These are phyloP conservation scores for Arachis stenosperma DNA, from an alignment of 306 rosid species.

Conservation along the genomic window DNA sequence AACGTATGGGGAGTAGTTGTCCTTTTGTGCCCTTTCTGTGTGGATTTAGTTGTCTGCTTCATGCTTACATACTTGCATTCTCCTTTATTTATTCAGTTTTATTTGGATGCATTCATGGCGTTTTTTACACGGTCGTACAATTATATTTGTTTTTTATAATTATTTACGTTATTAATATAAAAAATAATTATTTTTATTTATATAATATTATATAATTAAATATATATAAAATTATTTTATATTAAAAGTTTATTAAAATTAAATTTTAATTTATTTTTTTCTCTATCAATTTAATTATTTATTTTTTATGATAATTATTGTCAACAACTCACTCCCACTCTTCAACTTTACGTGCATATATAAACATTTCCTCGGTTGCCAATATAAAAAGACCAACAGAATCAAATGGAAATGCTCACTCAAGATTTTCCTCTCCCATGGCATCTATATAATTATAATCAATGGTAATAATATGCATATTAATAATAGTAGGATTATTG, in stretches of 20 bases:
- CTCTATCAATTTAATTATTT: neutral
- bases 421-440: neutral
- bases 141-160: no score
- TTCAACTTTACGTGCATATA: constrained; percentile 34
- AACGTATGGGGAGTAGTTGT: constrained; percentile 25
- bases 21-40: constrained; percentile 30
- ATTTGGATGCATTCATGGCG: no score
- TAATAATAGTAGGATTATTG: neutral
- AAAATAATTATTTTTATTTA: no score
- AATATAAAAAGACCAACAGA: neutral
- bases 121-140: no score
- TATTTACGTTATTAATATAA: no score
- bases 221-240: no score
- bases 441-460: neutral
- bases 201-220: no score
- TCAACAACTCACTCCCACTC: constrained; percentile 28
- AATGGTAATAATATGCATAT: neutral
- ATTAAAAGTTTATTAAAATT: no score
- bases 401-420: neutral
- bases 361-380: constrained; percentile 3
- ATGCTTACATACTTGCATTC: neutral
- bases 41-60: constrained; percentile 19
- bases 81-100: neutral
- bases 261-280: no score
- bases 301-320: neutral